Evolutionary conservation across 164 flowering plant species (phyloP), one percentile per base, ranked within the genome.

Genomic region (Berberis vulgaris): DNA sequence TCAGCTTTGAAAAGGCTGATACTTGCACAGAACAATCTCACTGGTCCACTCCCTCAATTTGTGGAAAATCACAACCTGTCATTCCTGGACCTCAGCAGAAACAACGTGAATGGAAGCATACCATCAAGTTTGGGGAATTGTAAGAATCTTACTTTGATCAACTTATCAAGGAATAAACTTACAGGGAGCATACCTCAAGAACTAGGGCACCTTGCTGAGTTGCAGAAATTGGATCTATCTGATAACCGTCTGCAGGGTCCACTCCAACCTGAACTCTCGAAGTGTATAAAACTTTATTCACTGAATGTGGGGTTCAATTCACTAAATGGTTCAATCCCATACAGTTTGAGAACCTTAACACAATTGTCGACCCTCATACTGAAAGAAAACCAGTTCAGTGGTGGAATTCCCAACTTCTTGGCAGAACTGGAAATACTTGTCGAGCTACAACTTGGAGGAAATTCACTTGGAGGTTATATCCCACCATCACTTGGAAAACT

Each of bases 121-220:
- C 89, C 96, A 1, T 45, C 69, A 4, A 74, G 67, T 1, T 67
- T 88, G 65, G 84, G 88, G 7, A 88, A 84, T 49, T 91, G 93
- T 53, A 84, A 26, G 26, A 26, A 26, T 26, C 26, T 26, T 26
- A 26, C 26, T 26, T 26, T 26, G 26, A 26, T 26, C 55, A 52
- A 7, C 13, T 11, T 52, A 3, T 52, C 13, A 52, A 52, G 2
- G 26, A 26, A 26, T 26, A 26, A 26, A 26, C 26, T 26, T 26
- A 26, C 26, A 26, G 26, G 26, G 26, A 26, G 26, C 26, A 26
- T 26, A 26, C 26, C 26, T 26, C 26, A 26, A 26, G 26, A 26
- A 26, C 26, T 26, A 26, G 26, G 26, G 26, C 26, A 26, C 26
- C 26, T 26, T 26, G 26, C 26, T 26, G 26, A 26, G 26, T 26